Evolutionary conservation across 1,284 basidiomycete species (phyloP), one percentile per base, ranked within the genome.

Genomic region (Malassezia japonica): DNA sequence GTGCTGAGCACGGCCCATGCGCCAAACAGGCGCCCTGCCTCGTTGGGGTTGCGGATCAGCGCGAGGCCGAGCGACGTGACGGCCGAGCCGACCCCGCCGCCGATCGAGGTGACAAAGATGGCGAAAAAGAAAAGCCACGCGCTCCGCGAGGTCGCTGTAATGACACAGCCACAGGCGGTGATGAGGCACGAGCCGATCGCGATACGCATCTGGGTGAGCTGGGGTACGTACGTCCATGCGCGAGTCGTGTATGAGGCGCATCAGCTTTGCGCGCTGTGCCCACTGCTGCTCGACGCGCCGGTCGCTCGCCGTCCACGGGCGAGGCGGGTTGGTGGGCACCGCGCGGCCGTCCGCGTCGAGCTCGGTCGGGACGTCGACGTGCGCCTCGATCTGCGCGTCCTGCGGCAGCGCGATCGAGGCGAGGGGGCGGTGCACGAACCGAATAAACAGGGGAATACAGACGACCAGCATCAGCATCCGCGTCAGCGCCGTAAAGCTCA

Each of bases 181-280:
- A 57, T 33, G 6, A 56, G 24, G 13, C 60, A 31, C 10, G 54
- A 57, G 13, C 31, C 41, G 2, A 53, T 46, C 4, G 50, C 61
- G 13, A 40, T 21, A 28, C 38, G 38, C 6, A 40, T 18, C 38
- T 40, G 20, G 38, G 20, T 40, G 2, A 65, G 44, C 9, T 38
- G 33, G 28, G 58, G 56, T 6, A 40, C 38, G 27, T 40, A 40
- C 38, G 45, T 72, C 70, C 36, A 72, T 70, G 32, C 60, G 59
- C 47, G 60, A 63, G 47, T 72, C 70, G 55, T 72, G 70, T 28
- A 72, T 65, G 32, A 70, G 56, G 9, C 65, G 61, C 4, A 72
- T 53, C 23, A 68, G 64, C 37, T 65, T 60, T 6, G 61, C 63
- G 2, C 70, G 64, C 31, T 65, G 33, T 3, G 51, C 59, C 70